These are phyloP conservation scores for Klebsormidium nitens DNA, from an alignment of 139 green algal species.

Conservation along the genomic window DNA sequence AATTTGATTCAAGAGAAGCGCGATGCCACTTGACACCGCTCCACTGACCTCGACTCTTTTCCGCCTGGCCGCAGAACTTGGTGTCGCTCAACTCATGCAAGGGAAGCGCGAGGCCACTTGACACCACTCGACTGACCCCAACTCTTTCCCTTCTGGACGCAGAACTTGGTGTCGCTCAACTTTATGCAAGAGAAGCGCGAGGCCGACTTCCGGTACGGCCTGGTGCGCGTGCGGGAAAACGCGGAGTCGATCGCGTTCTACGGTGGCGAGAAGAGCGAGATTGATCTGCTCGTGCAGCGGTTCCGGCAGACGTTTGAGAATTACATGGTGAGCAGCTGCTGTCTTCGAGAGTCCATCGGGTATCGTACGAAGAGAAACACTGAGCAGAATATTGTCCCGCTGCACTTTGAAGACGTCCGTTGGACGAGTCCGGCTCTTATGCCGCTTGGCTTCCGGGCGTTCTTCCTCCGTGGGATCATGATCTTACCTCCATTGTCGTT, in stretches of 20 bases:
- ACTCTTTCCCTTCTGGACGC: no score
- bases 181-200: slow-evolving; percentile 94
- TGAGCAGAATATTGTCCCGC: no score
- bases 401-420: no score
- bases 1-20: slow-evolving; percentile 96
- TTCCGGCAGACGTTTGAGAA: slow-evolving; percentile 73
- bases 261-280: slow-evolving; percentile 57
- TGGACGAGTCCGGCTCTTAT: no score
- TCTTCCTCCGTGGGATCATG: no score
- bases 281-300: slow-evolving; percentile 37
- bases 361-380: no score
- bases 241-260: slow-evolving; percentile 95
- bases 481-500: no score
- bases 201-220: slow-evolving; percentile 67
- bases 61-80: slow-evolving; percentile 52
- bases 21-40: no score
- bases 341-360: no score
- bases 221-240: slow-evolving; percentile 90
- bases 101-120: slow-evolving; percentile 88
- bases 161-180: slow-evolving; percentile 84
- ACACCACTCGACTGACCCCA: no score
- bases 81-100: slow-evolving; percentile 93
- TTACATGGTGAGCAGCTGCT: slow-evolving; percentile 47
- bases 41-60: no score
- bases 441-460: no score